Evolutionary conservation across 495 filamentous ascomycete genomes (phyloP).

Genomic region (Tetracladium marchalianum): DNA sequence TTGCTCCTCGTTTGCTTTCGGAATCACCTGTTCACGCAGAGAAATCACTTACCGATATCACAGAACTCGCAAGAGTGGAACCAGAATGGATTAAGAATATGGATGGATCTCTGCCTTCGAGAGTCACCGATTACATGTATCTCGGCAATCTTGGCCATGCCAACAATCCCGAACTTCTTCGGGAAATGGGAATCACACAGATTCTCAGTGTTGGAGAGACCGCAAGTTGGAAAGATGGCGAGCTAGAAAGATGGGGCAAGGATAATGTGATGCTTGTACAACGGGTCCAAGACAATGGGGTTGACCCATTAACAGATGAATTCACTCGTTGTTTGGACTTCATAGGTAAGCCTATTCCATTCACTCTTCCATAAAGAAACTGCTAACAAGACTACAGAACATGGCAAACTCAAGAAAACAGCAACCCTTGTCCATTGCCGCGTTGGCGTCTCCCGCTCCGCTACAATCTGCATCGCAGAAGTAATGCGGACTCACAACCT

Average conservation of each 20-base stretch:
- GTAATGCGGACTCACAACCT: constrained; percentile 75
- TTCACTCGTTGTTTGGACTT: constrained; percentile 84
- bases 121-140: constrained; percentile 91
- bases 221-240: constrained; percentile 63
- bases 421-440: constrained; percentile 96
- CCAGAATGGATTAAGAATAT: constrained; percentile 76
- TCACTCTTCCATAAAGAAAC: not conserved
- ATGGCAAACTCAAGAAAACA: constrained; percentile 59
- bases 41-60: constrained; percentile 32
- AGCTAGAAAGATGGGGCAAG: constrained; percentile 54
- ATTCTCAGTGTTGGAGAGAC: constrained; percentile 92
- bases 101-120: constrained; percentile 84
- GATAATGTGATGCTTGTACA: constrained; percentile 73
- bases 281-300: constrained; percentile 90
- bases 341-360: constrained; percentile 55
- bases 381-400: constrained; percentile 40
- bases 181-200: constrained; percentile 70
- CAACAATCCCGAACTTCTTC: constrained; percentile 79
- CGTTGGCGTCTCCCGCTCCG: constrained; percentile 88
- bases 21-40: constrained; percentile 33
- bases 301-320: constrained; percentile 81
- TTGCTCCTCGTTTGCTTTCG: constrained; percentile 60
- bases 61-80: constrained; percentile 34
- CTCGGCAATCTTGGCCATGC: constrained; percentile 86
- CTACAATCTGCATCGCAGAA: constrained; percentile 96